phyloP scores from a whole-genome alignment of 148 eudicot genomes.

The Linanthus parryae region DNA sequence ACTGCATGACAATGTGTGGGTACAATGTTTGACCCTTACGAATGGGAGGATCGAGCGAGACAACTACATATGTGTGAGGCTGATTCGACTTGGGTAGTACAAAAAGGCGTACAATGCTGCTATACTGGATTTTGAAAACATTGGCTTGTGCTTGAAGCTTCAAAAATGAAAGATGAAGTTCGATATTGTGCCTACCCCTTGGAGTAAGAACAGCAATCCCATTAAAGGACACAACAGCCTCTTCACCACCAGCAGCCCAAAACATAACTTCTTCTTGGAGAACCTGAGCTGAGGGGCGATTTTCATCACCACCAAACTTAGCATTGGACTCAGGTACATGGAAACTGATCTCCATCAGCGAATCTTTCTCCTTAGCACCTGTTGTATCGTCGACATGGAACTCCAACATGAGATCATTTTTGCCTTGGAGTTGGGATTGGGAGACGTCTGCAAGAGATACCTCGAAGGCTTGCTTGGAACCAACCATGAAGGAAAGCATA shows the following conservation, averaged over 20 bases:
- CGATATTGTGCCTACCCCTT: slow-evolving; percentile 86
- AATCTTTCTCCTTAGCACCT: slow-evolving; percentile 98
- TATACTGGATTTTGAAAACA: slow-evolving; percentile 89
- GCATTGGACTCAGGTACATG: slow-evolving; percentile 83
- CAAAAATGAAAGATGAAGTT: slow-evolving; percentile 80
- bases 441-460: slow-evolving; percentile 83
- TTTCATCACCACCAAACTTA: slow-evolving; percentile 91
- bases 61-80: slow-evolving; percentile 83
- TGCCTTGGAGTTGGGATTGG: slow-evolving; percentile 89
- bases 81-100: slow-evolving; percentile 89
- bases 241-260: slow-evolving; percentile 88
- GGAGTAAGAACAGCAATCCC: slow-evolving; percentile 86
- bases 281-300: slow-evolving; percentile 79
- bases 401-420: slow-evolving; percentile 85
- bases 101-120: slow-evolving; percentile 84
- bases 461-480: slow-evolving; percentile 84
- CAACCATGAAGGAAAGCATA: slow-evolving; percentile 63
- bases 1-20: slow-evolving; percentile 88
- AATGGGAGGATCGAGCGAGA: slow-evolving; percentile 91
- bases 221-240: slow-evolving; percentile 85
- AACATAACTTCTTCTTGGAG: slow-evolving; percentile 77
- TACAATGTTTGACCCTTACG: slow-evolving; percentile 92
- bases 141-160: slow-evolving; percentile 91
- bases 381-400: slow-evolving; percentile 94
- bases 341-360: slow-evolving; percentile 95